These are phyloP conservation scores for Lentinula detonsa DNA, from an alignment of 768 basidiomycete genomes.

Conservation along the genomic window DNA sequence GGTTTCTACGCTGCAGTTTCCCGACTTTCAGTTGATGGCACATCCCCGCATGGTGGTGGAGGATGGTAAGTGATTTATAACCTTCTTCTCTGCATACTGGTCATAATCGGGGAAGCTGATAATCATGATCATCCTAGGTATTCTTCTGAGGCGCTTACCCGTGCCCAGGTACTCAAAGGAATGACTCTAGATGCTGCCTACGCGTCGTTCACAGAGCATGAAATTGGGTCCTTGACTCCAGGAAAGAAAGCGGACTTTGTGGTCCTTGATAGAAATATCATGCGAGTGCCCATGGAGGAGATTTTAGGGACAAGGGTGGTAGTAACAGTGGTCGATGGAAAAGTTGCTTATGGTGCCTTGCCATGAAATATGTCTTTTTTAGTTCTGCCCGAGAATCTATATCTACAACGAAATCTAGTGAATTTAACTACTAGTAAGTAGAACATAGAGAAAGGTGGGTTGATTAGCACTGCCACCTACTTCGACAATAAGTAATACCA, in stretches of 20 bases:
- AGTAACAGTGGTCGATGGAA: conserved; percentile 75
- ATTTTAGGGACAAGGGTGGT: conserved; percentile 61
- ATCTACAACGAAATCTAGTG: too few species aligned
- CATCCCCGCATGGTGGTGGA: conserved; percentile 73
- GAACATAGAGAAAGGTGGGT: too few species aligned
- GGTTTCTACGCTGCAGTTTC: conserved; percentile 90
- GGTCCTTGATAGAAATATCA: conserved; percentile 74
- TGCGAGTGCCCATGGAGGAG: conserved; percentile 54
- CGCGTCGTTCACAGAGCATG: conserved; percentile 72
- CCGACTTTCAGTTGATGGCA: conserved; percentile 59
- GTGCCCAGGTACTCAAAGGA: conserved; percentile 79
- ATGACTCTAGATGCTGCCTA: conserved; percentile 91
- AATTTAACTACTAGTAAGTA: too few species aligned
- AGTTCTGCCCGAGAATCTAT: too few species aligned
- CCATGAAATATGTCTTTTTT: background rate
- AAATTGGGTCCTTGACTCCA: conserved; percentile 61
- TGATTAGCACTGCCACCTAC: too few species aligned
- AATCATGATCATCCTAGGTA: conserved; percentile 50
- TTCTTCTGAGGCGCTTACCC: conserved; percentile 65
- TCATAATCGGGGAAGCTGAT: background rate
- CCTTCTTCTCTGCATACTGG: conserved; percentile 1
- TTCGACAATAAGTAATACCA: too few species aligned
- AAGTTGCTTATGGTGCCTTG: conserved; percentile 50
- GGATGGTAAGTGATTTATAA: conserved; percentile 61
- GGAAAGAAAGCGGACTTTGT: conserved; percentile 91